Percentiles rank a stretch among this genome's conserved stretches.
phyloP scores from a whole-genome alignment of 2,329 filamentous ascomycete species.

The Acrocalymma vagum region DNA sequence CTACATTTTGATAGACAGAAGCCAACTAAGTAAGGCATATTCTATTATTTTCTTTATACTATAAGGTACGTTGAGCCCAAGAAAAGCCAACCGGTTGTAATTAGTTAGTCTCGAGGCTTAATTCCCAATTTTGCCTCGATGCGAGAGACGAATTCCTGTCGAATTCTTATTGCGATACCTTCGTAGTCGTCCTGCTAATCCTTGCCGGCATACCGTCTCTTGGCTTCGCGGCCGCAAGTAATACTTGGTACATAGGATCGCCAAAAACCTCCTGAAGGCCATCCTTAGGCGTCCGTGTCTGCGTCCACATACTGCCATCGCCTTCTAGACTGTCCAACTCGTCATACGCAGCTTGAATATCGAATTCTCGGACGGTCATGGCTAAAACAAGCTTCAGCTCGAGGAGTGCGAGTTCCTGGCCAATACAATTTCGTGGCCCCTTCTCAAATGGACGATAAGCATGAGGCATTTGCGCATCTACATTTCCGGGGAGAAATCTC shows the following conservation, averaged over 20 bases:
- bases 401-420: conserved; percentile 25
- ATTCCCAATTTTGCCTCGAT: too few relatives aligned
- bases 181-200: conserved; percentile 23
- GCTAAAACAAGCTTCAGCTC: conserved; percentile 30
- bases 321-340: conserved; percentile 16
- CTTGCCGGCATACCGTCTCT: conserved; percentile 35
- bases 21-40: too few relatives aligned
- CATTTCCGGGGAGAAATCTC: conserved; percentile 26
- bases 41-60: too few relatives aligned
- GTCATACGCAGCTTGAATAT: conserved; percentile 26
- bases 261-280: conserved; percentile 29
- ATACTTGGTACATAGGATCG: conserved; percentile 34
- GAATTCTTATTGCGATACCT: too few relatives aligned
- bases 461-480: conserved; percentile 13
- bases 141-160: too few relatives aligned
- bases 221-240: conserved; percentile 34
- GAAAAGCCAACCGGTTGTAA: too few relatives aligned
- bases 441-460: conserved; percentile 50
- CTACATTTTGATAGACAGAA: too few relatives aligned
- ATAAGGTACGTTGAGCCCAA: too few relatives aligned
- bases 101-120: too few relatives aligned
- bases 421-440: conserved; percentile 38
- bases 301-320: conserved; percentile 29
- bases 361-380: conserved; percentile 32
- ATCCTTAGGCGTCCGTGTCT: too few relatives aligned